Evolutionary conservation across 2,329 filamentous ascomycete genomes (phyloP), one percentile per base, ranked within the genome.

Genomic region (Fusarium azukiicola): DNA sequence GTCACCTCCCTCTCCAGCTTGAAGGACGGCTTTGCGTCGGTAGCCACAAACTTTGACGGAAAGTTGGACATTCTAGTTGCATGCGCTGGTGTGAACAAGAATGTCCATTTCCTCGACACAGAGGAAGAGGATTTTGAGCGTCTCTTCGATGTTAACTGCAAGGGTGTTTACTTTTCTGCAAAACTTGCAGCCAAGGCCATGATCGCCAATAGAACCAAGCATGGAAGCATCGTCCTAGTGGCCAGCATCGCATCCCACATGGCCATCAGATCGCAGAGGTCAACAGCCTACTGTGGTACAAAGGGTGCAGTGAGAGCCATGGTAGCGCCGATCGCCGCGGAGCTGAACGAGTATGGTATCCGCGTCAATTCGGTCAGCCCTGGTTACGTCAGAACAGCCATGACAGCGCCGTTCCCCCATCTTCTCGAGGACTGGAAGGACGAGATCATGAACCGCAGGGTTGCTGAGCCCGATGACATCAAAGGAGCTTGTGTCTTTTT

Each of bases 141-240:
- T 69, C 90, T 93, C 27, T 93, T 95, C 80, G 89, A 90, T 67
- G 93, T 95, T 69, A 95, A 96, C 79, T 93, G 95, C 73, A 94
- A 94, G 85, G 91, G 91, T 7, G 90, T 95, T 56, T 96, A 92
- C 85, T 87, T 92, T 64, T 92, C 92, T 0, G 91, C 90, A 0
- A 89, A 92, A 77, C 79, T 90, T 13, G 90, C 89, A 4, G 90
- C 90, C 0, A 87, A 88, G 72, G 87, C 89, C 40, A 92, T 93
- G 88, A 90, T 92, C 44, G 85, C 86, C 2, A 92, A 90, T 76
- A 87, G 87, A 4, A 91, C 90, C 1, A 88, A 87, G 70, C 87
- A 87, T 69, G 91, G 91, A 1, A 91, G 90, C 72, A 92, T 92
- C 69, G 86, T 93, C 16, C 82, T 92, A 6, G 89, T 92, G 0